phyloP scores from a whole-genome alignment of 306 rosid genomes.

The Sindora glabra region DNA sequence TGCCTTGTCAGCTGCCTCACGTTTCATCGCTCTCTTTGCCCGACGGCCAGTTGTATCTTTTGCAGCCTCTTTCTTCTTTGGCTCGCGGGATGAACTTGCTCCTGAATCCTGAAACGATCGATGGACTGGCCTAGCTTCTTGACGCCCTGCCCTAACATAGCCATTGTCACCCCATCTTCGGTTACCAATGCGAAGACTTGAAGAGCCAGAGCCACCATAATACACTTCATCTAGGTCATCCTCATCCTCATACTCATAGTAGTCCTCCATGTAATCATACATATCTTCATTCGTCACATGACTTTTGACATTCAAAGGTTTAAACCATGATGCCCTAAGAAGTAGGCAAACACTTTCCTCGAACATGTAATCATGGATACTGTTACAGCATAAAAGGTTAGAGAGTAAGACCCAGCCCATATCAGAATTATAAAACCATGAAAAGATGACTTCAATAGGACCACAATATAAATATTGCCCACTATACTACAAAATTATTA shows the following conservation, averaged over 20 bases:
- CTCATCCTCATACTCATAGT: constrained; percentile 41
- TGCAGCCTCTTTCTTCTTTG: constrained; percentile 39
- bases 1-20: constrained; percentile 84
- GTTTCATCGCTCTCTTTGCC: constrained; percentile 76
- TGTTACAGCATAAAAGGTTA: constrained; percentile 11
- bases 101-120: constrained; percentile 37
- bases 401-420: no score
- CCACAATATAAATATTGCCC: no score
- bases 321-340: constrained; percentile 81
- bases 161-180: constrained; percentile 92
- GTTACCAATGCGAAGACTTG: constrained; percentile 71
- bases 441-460: no score
- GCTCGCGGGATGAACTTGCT: constrained; percentile 57
- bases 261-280: constrained; percentile 35
- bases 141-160: constrained; percentile 65
- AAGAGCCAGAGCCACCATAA: constrained; percentile 38
- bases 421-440: no score
- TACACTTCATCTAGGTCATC: constrained; percentile 51
- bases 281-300: constrained; percentile 23
- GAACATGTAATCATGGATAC: constrained; percentile 71
- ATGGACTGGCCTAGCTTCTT: constrained; percentile 59
- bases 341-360: constrained; percentile 95
- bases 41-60: constrained; percentile 53
- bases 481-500: no score
- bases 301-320: constrained; percentile 42